These are phyloP conservation scores for Solanum bulbocastanum DNA, from an alignment of 257 asterid genomes.

Conservation along the genomic window DNA sequence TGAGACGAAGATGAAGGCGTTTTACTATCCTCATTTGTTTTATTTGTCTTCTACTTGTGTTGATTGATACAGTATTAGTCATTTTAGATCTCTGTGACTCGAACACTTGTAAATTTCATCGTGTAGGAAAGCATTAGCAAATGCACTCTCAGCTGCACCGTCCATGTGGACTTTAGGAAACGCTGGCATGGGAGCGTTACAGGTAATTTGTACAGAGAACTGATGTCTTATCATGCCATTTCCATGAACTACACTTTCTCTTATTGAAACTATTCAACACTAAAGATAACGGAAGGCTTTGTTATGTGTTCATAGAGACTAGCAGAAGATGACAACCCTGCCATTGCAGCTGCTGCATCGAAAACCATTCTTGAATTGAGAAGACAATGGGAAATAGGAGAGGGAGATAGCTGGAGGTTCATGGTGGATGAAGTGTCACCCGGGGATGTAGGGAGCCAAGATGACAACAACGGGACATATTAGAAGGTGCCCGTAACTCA, in stretches of 20 bases:
- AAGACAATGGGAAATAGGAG: conserved; percentile 90
- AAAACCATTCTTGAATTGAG: conserved; percentile 67
- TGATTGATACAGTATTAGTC: background rate
- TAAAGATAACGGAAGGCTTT: background rate
- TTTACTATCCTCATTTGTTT: background rate
- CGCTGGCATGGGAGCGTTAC: conserved; percentile 98
- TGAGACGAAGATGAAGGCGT: background rate
- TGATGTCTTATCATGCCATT: background rate
- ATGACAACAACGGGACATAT: conserved; percentile 3
- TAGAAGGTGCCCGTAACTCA: background rate
- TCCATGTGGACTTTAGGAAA: conserved; percentile 98
- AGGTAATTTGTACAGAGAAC: conserved; percentile 25
- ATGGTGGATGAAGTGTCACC: conserved; percentile 48
- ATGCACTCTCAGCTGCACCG: conserved; percentile 87
- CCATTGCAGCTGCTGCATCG: conserved; percentile 86
- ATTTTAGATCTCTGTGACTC: background rate
- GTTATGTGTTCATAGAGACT: conserved; percentile 45
- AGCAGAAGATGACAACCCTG: conserved; percentile 77
- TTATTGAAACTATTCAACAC: background rate
- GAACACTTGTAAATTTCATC: background rate
- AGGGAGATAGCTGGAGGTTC: conserved; percentile 95
- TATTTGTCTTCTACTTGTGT: background rate
- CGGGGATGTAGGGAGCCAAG: conserved; percentile 12
- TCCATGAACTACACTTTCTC: background rate
- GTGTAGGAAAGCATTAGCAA: conserved; percentile 85